Conservation (phyloP, 495 filamentous ascomycete species). For the Cairneyella variabilis region DNA sequence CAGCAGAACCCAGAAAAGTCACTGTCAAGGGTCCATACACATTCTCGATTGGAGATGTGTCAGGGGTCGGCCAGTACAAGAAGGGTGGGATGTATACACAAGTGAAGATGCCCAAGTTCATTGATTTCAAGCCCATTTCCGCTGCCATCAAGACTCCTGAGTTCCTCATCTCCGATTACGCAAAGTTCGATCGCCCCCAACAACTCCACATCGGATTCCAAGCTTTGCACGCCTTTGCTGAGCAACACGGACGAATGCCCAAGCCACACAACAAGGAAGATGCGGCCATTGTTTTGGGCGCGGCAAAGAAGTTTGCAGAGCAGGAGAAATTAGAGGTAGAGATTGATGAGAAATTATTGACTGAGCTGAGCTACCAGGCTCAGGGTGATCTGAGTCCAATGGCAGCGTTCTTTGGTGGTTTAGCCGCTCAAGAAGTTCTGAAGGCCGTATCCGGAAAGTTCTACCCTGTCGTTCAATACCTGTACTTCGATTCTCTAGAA, state of each 20-base stretch:
- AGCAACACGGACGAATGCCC: constrained; percentile 69
- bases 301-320: constrained; percentile 65
- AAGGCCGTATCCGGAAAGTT: constrained; percentile 99
- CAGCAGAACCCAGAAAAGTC: constrained; percentile 76
- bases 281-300: constrained; percentile 69
- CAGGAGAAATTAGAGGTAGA: constrained; percentile 71
- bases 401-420: constrained; percentile 92
- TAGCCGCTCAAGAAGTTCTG: constrained; percentile 92
- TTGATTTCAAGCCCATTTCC: constrained; percentile 81
- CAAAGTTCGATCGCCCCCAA: constrained; percentile 91
- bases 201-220: constrained; percentile 93
- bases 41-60: constrained; percentile 94
- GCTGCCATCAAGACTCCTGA: constrained; percentile 81
- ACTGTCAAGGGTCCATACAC: constrained; percentile 95
- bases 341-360: constrained; percentile 87
- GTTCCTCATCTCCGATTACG: constrained; percentile 87
- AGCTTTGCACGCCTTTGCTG: constrained; percentile 79
- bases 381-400: constrained; percentile 85
- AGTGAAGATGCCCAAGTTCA: constrained; percentile 94
- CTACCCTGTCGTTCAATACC: constrained; percentile 83
- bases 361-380: constrained; percentile 95
- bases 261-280: constrained; percentile 80
- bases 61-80: constrained; percentile 77
- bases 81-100: constrained; percentile 87
- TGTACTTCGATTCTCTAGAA: constrained; percentile 97